phyloP scores from a whole-genome alignment of 2,329 filamentous ascomycete species.

The Ceratocystis destructans region DNA sequence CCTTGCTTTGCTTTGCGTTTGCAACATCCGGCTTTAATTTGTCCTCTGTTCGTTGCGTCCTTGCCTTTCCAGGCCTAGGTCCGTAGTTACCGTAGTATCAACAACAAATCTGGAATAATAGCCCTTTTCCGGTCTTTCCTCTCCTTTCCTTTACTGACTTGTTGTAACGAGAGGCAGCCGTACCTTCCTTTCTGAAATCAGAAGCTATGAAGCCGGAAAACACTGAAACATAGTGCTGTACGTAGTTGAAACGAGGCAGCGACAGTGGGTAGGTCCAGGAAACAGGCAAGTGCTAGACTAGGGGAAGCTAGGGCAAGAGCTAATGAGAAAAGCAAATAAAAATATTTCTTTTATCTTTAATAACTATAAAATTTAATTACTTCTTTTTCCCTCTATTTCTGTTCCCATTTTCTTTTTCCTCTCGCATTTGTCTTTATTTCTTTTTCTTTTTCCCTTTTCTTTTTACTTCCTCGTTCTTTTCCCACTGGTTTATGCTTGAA shows the following conservation, averaged over 20 bases:
- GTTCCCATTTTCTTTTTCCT: not conserved
- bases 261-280: too few species aligned
- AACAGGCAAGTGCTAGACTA: too few species aligned
- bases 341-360: not conserved
- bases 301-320: too few species aligned
- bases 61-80: not conserved
- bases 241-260: too few species aligned
- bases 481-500: not conserved
- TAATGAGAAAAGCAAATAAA: not conserved
- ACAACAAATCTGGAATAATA: too few species aligned
- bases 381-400: not conserved
- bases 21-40: not conserved
- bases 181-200: too few species aligned
- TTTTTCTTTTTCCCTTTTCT: slow-evolving; percentile 12
- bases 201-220: not conserved
- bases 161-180: not conserved
- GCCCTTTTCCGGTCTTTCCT: not conserved
- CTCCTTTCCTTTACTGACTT: not conserved
- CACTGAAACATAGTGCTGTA: not conserved
- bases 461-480: slow-evolving; percentile 13
- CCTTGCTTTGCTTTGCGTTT: not conserved
- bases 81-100: too few species aligned
- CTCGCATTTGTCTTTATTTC: not conserved
- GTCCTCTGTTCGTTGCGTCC: not conserved
- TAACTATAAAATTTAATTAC: not conserved